phyloP scores from a whole-genome alignment of 2,329 filamentous ascomycete species.

The Huntiella abstrusa region DNA sequence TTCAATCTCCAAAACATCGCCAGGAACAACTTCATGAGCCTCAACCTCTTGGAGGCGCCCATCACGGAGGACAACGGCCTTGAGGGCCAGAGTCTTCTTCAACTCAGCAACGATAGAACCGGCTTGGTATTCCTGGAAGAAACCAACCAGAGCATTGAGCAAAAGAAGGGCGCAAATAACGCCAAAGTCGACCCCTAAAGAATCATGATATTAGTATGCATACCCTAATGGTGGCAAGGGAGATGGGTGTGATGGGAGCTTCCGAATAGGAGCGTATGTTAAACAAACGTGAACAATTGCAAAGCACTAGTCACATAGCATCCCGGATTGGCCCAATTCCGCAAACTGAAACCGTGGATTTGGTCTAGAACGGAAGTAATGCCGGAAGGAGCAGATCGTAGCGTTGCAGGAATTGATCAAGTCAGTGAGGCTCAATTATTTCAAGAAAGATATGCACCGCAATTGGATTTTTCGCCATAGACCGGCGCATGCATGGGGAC shows the following conservation, averaged over 20 bases:
- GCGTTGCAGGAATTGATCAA: too few relatives aligned
- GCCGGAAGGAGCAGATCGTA: too few relatives aligned
- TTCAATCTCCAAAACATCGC: slow-evolving; percentile 77
- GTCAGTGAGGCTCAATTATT: too few relatives aligned
- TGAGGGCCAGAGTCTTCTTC: slow-evolving; percentile 77
- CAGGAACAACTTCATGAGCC: slow-evolving; percentile 68
- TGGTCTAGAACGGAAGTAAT: not conserved
- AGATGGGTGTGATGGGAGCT: too few relatives aligned
- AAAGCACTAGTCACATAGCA: too few relatives aligned
- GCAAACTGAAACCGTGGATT: not conserved
- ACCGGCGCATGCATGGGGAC: too few relatives aligned
- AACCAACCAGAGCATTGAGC: slow-evolving; percentile 72
- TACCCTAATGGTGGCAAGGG: too few relatives aligned
- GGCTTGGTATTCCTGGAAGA: slow-evolving; percentile 77
- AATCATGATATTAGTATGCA: slow-evolving; percentile 1
- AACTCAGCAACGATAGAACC: slow-evolving; percentile 79
- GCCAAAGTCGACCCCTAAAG: slow-evolving; percentile 63
- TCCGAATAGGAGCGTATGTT: too few relatives aligned
- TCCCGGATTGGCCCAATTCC: too few relatives aligned
- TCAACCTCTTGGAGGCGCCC: slow-evolving; percentile 58
- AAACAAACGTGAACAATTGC: too few relatives aligned
- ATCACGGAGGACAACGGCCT: slow-evolving; percentile 73
- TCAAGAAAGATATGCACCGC: too few relatives aligned
- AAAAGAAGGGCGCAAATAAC: slow-evolving; percentile 70
- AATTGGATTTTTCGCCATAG: too few relatives aligned